These are phyloP conservation scores for Globisporangium parvum DNA, from an alignment of 352 stramenopile species.

Conservation along the genomic window DNA sequence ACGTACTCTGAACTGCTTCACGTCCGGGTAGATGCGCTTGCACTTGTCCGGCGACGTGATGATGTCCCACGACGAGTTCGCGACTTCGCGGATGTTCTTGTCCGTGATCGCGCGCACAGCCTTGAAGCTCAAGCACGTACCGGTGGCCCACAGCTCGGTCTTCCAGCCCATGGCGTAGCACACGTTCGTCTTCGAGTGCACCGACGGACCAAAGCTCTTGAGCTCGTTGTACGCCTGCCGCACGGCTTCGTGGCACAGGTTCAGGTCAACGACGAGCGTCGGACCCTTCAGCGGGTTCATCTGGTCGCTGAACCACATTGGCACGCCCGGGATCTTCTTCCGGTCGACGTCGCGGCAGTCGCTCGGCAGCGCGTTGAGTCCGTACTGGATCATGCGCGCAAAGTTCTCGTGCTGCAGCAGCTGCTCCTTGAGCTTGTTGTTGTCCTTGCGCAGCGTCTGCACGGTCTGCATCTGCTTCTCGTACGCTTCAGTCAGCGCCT, in stretches of 20 bases:
- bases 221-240: constrained; percentile 75
- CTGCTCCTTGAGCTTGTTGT: constrained; percentile 82
- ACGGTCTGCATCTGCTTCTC: constrained; percentile 81
- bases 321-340: constrained; percentile 67
- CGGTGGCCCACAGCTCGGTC: constrained; percentile 74
- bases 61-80: constrained; percentile 74
- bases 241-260: constrained; percentile 73
- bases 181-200: constrained; percentile 82
- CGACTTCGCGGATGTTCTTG: constrained; percentile 69
- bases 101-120: constrained; percentile 54
- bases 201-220: constrained; percentile 63
- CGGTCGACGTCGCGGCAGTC: constrained; percentile 72
- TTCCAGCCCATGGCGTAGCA: constrained; percentile 85
- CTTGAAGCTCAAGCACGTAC: constrained; percentile 71
- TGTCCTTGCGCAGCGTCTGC: constrained; percentile 73
- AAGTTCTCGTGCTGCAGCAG: constrained; percentile 82
- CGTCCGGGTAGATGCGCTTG: constrained; percentile 79
- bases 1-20: constrained; percentile 75
- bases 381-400: constrained; percentile 80
- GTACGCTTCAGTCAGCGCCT: constrained; percentile 71
- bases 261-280: constrained; percentile 69
- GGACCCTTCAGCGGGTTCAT: constrained; percentile 73
- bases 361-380: constrained; percentile 67
- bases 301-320: constrained; percentile 79
- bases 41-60: constrained; percentile 79